Evolutionary conservation across 2,329 filamentous ascomycete species (phyloP), one percentile per base, ranked within the genome.

Genomic region (Proliferodiscus dingleyae): DNA sequence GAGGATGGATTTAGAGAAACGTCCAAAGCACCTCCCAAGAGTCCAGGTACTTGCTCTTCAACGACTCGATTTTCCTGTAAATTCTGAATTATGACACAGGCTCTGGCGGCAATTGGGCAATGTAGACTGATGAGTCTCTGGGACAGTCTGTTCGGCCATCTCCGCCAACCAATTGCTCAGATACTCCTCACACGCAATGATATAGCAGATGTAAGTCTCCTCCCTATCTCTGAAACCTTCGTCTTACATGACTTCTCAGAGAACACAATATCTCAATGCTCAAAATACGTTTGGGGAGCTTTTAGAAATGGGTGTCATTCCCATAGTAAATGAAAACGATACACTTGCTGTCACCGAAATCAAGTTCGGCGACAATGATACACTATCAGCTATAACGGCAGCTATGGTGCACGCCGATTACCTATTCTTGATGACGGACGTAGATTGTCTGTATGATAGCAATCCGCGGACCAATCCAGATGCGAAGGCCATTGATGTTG

Each of bases 281-380:
- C 89, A 96, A 68, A 96, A 95, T 63, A 97, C 93, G 0, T 87
- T 98, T 64, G 78, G 81, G 42, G 89, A 95, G 66, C 76, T 97
- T 37, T 72, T 98, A 15, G 83, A 90, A 60, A 93, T 96, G 85
- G 90, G 90, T 2, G 91, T 97, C 21, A 94, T 98, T 52, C 93
- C 93, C 8, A 96, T 98, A 59, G 93, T 98, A 53, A 98, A 98
- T 61, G 93, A 98, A 69, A 98, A 98, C 67, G 93, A 98, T 66
- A 98, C 93, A 2, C 72, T 98, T 44, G 89, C 90, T 19, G 93
- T 98, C 54, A 87, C 91, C 36, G 93, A 98, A 76, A 98, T 98
- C 71, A 97, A 97, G 73, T 98, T 98, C 63, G 93, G 93, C 56
- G 93, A 98, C 73, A 98, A 98, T 60, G 93, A 98, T 67, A 98